A percentile compares a stretch with the other conserved stretches of the same genome.
Evolutionary conservation across 805 yeast species (phyloP).

Genomic region (Cyberlindnera americana): DNA sequence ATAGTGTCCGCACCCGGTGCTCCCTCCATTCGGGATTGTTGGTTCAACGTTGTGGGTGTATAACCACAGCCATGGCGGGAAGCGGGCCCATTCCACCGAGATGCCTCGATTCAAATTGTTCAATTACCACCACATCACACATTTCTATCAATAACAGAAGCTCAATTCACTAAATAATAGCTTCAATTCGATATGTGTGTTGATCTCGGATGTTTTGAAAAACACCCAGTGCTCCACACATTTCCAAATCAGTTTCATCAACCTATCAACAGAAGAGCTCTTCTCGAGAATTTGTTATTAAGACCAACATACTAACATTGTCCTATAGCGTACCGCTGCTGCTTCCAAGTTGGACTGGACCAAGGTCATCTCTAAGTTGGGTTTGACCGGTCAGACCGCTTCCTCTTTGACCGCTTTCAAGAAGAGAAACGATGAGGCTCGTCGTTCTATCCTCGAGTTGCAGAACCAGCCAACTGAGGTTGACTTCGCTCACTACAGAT

Average conservation of each 20-base stretch:
- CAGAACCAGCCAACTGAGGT: slow-evolving; percentile 70
- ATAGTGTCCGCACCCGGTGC: too few relatives aligned
- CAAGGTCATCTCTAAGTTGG: slow-evolving; percentile 80
- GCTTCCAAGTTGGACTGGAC: slow-evolving; percentile 94
- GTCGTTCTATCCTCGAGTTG: slow-evolving; percentile 70
- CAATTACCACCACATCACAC: too few relatives aligned
- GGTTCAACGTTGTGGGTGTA: background rate
- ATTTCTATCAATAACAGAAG: too few relatives aligned
- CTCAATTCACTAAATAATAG: too few relatives aligned
- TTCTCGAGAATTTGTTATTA: too few relatives aligned
- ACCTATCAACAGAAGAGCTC: too few relatives aligned
- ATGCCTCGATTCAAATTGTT: background rate
- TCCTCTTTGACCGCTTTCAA: slow-evolving; percentile 85
- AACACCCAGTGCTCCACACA: background rate
- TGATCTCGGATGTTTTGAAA: too few relatives aligned
- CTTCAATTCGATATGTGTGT: too few relatives aligned
- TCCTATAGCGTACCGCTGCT: slow-evolving; percentile 41
- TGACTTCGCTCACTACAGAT: slow-evolving; percentile 79
- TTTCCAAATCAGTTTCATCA: too few relatives aligned
- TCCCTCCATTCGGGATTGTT: too few relatives aligned
- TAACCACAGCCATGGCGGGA: background rate
- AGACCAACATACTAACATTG: slow-evolving; percentile 32
- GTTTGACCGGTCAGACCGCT: slow-evolving; percentile 91
- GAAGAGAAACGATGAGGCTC: slow-evolving; percentile 98
- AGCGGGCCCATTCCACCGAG: background rate